A percentile compares a stretch with the other conserved stretches of the same genome.
These are phyloP conservation scores for Bipolaris oryzae DNA, from an alignment of 2,329 filamentous ascomycete species.

Conservation along the genomic window DNA sequence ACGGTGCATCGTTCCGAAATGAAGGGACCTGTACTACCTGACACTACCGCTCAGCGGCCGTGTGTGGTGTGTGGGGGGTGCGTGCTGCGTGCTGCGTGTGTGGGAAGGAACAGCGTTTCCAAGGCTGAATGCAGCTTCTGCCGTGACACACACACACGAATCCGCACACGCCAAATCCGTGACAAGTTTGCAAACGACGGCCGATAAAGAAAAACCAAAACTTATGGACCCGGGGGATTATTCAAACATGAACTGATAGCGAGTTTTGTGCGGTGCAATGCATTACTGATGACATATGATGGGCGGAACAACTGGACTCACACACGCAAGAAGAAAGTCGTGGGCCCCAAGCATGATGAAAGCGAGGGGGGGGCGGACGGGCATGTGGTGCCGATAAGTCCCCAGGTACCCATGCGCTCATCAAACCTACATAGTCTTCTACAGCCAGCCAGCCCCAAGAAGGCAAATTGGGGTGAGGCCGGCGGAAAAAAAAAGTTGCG, in stretches of 20 bases:
- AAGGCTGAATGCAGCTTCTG: too few species aligned
- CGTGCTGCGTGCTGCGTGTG: background rate
- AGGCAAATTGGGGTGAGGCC: conserved; percentile 10
- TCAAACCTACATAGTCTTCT: conserved; percentile 38
- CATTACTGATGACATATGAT: conserved; percentile 13
- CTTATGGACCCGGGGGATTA: conserved; percentile 21
- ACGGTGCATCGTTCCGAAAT: conserved; percentile 48
- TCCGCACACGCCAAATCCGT: background rate
- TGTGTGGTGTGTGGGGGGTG: conserved; percentile 18
- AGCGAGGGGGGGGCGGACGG: conserved; percentile 6
- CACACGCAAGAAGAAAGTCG: background rate
- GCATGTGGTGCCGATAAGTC: conserved; percentile 37
- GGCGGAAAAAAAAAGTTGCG: conserved; percentile 34
- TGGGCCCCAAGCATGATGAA: conserved; percentile 16
- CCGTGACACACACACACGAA: too few species aligned
- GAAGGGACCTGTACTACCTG: conserved; percentile 47
- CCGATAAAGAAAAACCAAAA: conserved; percentile 1
- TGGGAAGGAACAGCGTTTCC: too few species aligned
- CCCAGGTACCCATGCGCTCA: conserved; percentile 41
- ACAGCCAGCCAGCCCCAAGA: too few species aligned
- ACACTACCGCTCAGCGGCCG: conserved; percentile 21
- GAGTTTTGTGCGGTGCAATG: conserved; percentile 20
- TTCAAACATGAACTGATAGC: conserved; percentile 17
- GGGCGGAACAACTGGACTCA: background rate
- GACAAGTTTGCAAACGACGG: conserved; percentile 23